Percentiles rank a stretch among this genome's conserved stretches.
Evolutionary conservation across 108 stramenopile genomes (phyloP).

Genomic region (Nannochloropsis granulata): DNA sequence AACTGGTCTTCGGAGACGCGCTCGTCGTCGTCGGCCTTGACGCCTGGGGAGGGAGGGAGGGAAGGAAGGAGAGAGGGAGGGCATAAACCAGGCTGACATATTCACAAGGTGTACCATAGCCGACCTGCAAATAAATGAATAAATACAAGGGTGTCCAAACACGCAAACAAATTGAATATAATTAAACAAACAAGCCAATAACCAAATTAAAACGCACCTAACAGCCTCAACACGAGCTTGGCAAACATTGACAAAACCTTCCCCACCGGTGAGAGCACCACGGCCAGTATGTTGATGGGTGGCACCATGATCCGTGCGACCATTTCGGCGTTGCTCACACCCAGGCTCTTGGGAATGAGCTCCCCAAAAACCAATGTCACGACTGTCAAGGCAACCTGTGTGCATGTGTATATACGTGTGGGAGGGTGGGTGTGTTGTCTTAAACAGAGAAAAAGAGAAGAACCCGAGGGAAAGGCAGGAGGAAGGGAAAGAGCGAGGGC

Average conservation of each 20-base stretch:
- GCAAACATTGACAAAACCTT: conserved; percentile 59
- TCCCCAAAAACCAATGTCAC: conserved; percentile 90
- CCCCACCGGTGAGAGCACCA: conserved; percentile 65
- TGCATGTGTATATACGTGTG: neutral
- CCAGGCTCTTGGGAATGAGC: conserved; percentile 78
- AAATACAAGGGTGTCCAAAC: too few species aligned
- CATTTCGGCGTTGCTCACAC: conserved; percentile 78
- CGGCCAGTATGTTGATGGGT: conserved; percentile 59
- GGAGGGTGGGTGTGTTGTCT: neutral
- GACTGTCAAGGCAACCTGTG: conserved; percentile 43
- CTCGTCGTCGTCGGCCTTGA: conserved; percentile 52
- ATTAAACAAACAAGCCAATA: neutral
- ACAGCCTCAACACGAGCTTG: conserved; percentile 37
- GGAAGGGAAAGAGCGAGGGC: too few species aligned
- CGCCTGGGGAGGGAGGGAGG: conserved; percentile 38
- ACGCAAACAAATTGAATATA: too few species aligned
- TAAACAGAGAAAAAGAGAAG: neutral
- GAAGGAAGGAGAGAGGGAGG: neutral
- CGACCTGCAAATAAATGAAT: too few species aligned
- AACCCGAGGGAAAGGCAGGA: too few species aligned
- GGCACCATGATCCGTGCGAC: conserved; percentile 79
- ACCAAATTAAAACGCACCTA: neutral
- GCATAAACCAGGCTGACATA: neutral
- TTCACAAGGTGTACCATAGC: too few species aligned
- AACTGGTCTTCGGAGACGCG: conserved; percentile 77